Evolutionary conservation across 331 rosid species (phyloP).

Genomic region (Prunus yedoensis): DNA sequence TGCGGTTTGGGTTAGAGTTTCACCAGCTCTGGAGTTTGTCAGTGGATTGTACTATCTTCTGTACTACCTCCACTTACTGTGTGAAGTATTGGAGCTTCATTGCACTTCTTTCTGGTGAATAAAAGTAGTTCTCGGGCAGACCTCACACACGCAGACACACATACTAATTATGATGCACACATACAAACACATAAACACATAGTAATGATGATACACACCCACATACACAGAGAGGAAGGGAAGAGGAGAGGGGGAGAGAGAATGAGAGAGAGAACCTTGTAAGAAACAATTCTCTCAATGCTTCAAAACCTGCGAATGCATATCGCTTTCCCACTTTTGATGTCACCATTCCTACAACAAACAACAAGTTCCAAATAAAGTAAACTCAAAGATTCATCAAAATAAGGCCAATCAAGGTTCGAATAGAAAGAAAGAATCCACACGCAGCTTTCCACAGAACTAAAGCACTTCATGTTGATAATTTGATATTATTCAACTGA

Average conservation of each 20-base stretch:
- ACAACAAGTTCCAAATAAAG: conserved; percentile 11
- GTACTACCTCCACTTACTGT: background rate
- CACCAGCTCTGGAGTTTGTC: background rate
- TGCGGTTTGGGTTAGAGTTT: background rate
- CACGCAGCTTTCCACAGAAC: background rate
- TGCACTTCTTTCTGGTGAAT: background rate
- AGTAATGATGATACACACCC: background rate
- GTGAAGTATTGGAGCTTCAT: background rate
- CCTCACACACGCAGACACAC: background rate
- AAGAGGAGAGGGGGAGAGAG: background rate
- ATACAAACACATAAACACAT: background rate
- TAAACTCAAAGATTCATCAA: background rate
- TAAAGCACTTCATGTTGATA: background rate
- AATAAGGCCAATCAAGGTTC: background rate
- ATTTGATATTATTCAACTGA: background rate
- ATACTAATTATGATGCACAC: too few relatives aligned
- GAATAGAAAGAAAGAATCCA: background rate
- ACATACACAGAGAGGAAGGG: background rate
- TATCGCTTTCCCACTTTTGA: conserved; percentile 98
- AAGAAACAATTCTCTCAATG: conserved; percentile 76
- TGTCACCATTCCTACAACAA: conserved; percentile 82
- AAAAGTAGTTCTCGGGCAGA: background rate
- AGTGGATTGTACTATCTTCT: background rate
- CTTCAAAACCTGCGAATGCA: conserved; percentile 89
- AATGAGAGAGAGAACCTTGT: conserved; percentile 51